Evolutionary conservation across 2,329 filamentous ascomycete species (phyloP).

Genomic region (Fusarium annulatum): DNA sequence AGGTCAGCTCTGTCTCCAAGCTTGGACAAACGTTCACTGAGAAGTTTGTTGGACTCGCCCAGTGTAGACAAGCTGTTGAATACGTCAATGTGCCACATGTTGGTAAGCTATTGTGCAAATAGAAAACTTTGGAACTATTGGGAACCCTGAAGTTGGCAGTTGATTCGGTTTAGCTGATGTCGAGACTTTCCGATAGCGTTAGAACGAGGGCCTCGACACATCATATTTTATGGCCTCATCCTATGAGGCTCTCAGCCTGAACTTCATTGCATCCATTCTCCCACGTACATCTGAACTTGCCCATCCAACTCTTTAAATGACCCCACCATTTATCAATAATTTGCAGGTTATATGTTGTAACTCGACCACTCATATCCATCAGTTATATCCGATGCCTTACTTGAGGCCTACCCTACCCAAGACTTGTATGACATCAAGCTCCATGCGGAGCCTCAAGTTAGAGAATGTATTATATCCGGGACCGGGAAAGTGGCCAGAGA

Average conservation of each 20-base stretch:
- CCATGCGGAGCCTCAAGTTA: not conserved
- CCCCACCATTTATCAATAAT: not conserved
- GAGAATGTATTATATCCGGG: not conserved
- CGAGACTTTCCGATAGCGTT: not conserved
- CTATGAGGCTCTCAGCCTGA: not conserved
- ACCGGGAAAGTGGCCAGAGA: not conserved
- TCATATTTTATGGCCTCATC: not conserved
- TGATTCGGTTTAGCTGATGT: not conserved
- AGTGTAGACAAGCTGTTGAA: not conserved
- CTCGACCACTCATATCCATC: not conserved
- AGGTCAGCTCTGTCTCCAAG: not conserved
- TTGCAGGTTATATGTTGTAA: not conserved
- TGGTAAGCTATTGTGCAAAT: not conserved
- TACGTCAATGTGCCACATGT: not conserved
- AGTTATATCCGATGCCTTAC: not conserved
- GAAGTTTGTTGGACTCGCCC: not conserved
- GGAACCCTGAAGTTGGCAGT: not conserved
- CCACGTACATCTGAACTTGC: not conserved
- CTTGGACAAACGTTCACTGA: not conserved
- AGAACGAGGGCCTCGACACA: not conserved
- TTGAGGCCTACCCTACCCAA: not conserved
- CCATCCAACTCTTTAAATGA: not conserved
- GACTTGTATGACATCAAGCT: not conserved
- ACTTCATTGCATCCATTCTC: not conserved
- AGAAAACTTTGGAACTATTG: not conserved